Conservation (phyloP, 148 eudicot genomes). For the Talinum fruticosum region DNA sequence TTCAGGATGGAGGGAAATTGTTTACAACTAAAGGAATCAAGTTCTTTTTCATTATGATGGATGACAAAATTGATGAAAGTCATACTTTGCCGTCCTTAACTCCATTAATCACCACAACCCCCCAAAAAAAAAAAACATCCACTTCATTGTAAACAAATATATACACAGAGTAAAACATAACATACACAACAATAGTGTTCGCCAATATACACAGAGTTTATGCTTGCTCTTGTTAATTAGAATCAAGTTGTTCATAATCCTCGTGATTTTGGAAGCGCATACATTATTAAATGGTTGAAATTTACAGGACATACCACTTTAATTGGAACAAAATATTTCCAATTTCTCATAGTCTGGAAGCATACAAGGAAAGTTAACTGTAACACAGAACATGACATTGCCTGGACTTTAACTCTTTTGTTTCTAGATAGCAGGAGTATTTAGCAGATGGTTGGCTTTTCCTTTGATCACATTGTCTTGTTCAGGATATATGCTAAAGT, state of each 20-base stretch:
- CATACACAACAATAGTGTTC: too few relatives aligned
- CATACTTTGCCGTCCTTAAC: too few relatives aligned
- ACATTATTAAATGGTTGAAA: not conserved
- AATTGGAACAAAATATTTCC: not conserved
- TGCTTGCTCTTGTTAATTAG: not conserved
- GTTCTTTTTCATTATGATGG: too few relatives aligned
- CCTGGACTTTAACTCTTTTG: not conserved
- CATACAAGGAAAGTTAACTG: not conserved
- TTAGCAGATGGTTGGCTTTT: not conserved
- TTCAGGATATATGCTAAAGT: not conserved
- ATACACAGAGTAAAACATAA: not conserved
- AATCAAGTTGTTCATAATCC: not conserved
- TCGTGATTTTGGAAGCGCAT: not conserved
- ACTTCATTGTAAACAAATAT: too few relatives aligned
- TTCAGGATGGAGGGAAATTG: not conserved
- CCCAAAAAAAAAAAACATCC: too few relatives aligned
- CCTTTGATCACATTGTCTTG: not conserved
- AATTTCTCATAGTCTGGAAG: too few relatives aligned
- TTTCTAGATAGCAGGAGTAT: not conserved
- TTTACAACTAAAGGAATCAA: too few relatives aligned
- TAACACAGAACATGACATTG: not conserved
- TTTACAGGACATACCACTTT: not conserved
- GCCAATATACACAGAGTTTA: not conserved
- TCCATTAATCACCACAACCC: too few relatives aligned
- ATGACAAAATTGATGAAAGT: too few relatives aligned